Conservation (phyloP, 257 asterid genomes). For the Cordia subcordata region DNA sequence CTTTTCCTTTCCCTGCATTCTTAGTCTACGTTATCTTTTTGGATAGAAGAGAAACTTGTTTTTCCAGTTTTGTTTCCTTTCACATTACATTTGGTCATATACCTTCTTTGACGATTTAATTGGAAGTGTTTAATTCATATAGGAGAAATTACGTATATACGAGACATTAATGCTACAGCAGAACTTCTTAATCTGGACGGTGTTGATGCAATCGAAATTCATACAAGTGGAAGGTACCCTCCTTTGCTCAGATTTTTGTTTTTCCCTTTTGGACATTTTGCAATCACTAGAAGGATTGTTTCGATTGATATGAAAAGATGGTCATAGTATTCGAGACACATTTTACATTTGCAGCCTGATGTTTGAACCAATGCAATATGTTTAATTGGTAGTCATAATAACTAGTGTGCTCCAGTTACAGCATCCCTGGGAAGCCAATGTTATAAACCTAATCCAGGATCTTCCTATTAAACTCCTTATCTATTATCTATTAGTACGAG, state of each 20-base stretch:
- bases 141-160: conserved; percentile 63
- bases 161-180: conserved; percentile 69
- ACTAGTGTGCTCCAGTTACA: too few relatives aligned
- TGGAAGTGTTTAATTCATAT: conserved; percentile 11
- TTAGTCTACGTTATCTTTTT: background rate
- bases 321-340: too few relatives aligned
- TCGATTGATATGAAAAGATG: too few relatives aligned
- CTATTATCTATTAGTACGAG: too few relatives aligned
- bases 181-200: conserved; percentile 57
- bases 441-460: too few relatives aligned
- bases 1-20: background rate
- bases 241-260: background rate
- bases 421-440: too few relatives aligned
- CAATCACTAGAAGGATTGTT: background rate
- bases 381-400: too few relatives aligned
- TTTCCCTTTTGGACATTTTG: too few relatives aligned
- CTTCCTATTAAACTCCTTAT: too few relatives aligned
- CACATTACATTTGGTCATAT: too few relatives aligned
- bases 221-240: conserved; percentile 82
- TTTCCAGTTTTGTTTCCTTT: background rate
- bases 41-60: background rate
- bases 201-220: conserved; percentile 87
- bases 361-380: too few relatives aligned
- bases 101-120: background rate
- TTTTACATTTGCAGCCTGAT: too few relatives aligned